A percentile compares a stretch with the other conserved stretches of the same genome.
Conservation (phyloP, 2,329 filamentous ascomycete genomes). For the Aspergillus sp. region DNA sequence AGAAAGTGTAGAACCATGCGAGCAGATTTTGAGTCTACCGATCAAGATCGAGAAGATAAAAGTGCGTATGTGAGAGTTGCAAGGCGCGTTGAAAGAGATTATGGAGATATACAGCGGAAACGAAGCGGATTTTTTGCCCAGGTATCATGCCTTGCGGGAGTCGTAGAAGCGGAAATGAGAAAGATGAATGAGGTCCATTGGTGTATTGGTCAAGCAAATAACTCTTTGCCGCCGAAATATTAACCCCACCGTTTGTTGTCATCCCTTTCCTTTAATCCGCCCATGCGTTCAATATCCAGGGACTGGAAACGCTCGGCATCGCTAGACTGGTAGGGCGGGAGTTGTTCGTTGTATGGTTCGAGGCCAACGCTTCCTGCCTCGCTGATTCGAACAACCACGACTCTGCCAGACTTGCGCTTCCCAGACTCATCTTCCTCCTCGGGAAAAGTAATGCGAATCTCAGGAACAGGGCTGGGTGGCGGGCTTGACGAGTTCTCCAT, state of each 20-base stretch:
- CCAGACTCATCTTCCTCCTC: constrained; percentile 83
- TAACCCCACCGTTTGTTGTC: constrained; percentile 43
- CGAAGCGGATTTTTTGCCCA: constrained; percentile 32
- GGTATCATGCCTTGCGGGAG: constrained; percentile 38
- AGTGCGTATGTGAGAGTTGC: constrained; percentile 40
- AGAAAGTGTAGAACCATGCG: not conserved
- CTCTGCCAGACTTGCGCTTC: constrained; percentile 79
- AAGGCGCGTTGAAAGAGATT: constrained; percentile 23
- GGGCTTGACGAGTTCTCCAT: constrained; percentile 75
- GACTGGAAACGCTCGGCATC: constrained; percentile 83
- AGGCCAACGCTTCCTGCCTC: constrained; percentile 84
- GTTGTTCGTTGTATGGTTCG: constrained; percentile 77
- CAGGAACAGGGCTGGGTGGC: constrained; percentile 82
- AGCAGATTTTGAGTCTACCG: constrained; percentile 12
- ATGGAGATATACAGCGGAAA: constrained; percentile 30
- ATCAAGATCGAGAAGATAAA: constrained; percentile 21
- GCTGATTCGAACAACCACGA: constrained; percentile 88
- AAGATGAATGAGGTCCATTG: constrained; percentile 16
- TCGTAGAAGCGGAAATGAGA: constrained; percentile 31
- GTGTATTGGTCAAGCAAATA: constrained; percentile 17
- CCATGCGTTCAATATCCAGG: constrained; percentile 91
- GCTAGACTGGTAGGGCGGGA: constrained; percentile 88
- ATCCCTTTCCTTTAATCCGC: constrained; percentile 90
- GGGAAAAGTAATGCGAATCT: constrained; percentile 98
- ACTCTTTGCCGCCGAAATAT: constrained; percentile 7